These are phyloP conservation scores for Cystofilobasidium bisporidii DNA, from an alignment of 768 basidiomycete genomes.

Conservation along the genomic window DNA sequence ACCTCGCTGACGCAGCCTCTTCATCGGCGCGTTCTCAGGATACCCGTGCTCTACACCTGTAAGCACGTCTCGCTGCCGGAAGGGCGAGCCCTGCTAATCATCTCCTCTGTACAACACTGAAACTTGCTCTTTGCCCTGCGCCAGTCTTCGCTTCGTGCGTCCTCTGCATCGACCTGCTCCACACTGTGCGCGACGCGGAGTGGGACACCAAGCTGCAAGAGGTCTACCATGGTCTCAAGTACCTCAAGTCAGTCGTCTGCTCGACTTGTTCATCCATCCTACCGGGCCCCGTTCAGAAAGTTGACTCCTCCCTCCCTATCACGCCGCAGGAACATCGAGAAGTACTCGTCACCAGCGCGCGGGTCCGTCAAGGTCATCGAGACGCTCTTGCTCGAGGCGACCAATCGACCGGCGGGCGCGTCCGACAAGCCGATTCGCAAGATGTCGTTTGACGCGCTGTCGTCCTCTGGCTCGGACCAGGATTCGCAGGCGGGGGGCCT, in stretches of 20 bases:
- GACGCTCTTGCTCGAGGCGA: conserved; percentile 38
- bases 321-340: conserved; percentile 34
- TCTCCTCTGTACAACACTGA: too few relatives aligned
- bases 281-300: not conserved
- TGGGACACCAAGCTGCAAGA: conserved; percentile 21
- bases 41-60: conserved; percentile 19
- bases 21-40: conserved; percentile 7
- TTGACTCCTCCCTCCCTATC: not conserved
- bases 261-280: not conserved
- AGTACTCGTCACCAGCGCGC: conserved; percentile 38
- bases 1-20: too few relatives aligned
- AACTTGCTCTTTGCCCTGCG: not conserved
- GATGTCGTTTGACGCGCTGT: conserved; percentile 27
- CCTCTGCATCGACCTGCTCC: conserved; percentile 22
- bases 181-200: conserved; percentile 10
- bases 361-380: conserved; percentile 39
- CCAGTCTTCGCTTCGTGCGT: conserved; percentile 16
- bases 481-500: conserved; percentile 10
- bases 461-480: conserved; percentile 3
- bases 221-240: conserved; percentile 9
- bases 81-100: not conserved
- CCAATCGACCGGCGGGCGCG: conserved; percentile 31
- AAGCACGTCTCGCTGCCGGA: too few relatives aligned
- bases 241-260: not conserved
- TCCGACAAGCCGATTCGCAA: conserved; percentile 15